Base-by-base conservation (phyloP, 192 early-diverging fungal genomes). In the Entrophospora sp. region DNA sequence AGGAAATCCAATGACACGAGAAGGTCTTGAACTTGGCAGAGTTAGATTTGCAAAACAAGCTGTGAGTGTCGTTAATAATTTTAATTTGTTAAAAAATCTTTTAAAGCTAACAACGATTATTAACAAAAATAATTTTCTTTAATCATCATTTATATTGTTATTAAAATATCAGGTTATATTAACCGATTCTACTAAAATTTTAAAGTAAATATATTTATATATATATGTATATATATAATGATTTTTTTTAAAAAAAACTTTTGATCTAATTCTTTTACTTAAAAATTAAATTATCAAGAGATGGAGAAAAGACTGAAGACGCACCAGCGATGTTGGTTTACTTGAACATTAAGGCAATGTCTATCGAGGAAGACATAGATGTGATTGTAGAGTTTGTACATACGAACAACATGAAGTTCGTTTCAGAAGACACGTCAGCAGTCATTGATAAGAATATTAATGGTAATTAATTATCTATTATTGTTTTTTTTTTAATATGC, bases 1-100 rank as follows among this genome's bases (percentile, higher is more conserved):
- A 55, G 64, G 64, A 42, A 66, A 66, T 31, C 64, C 64, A 27
- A 66, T 66, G 64, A 66, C 51, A n/a, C n/a, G 64, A 53, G 64
- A 66, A 40, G 64, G 64, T 12, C 10, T 66, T 30, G 64, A 66
- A 10, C 14, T 32, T 55, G 64, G 49, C 6, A 12, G 64, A 53
- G 64, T 66, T 7, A 66, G 8, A 30, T 24, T 40, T 35, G 64
- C 64, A 10, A 66, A 53, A 14, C 64, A 66, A 55, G 64, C 51
- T 4, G 62, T 64, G 51, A 9, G 31, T 36, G 22, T 46, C 6
- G 18, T 31, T 44, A 27, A 12, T 35, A 9, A 36, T 34, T 36
- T 32, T 57, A 22, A 12, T 36, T 31, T 4, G 8, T 12, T n/a
- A n/a, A n/a, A n/a, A n/a, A n/a, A n/a, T n/a, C n/a, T n/a, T n/a